phyloP scores from a whole-genome alignment of 805 yeast genomes.

The Sugiyamaella floridensis region DNA sequence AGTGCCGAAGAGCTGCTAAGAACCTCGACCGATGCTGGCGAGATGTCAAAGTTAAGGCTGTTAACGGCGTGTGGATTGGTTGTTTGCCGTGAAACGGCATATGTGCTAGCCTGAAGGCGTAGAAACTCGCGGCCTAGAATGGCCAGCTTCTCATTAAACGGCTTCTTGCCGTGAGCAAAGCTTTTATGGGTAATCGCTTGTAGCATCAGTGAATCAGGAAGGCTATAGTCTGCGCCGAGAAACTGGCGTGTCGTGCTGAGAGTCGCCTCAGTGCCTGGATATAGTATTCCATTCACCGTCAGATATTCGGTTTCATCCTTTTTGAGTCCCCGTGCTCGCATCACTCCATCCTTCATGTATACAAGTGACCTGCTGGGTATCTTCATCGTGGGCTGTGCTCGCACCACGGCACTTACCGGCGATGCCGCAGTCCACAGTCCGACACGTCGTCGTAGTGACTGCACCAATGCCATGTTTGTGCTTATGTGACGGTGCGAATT shows the following conservation, averaged over 20 bases:
- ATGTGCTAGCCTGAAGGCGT: constrained; percentile 20
- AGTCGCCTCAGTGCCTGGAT: constrained; percentile 47
- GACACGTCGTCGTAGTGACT: not conserved
- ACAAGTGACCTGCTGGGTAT: constrained; percentile 24
- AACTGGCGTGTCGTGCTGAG: constrained; percentile 44
- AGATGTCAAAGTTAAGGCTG: constrained; percentile 27
- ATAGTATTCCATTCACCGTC: constrained; percentile 45
- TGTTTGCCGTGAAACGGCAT: constrained; percentile 15
- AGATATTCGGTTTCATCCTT: constrained; percentile 58
- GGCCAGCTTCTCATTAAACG: constrained; percentile 81
- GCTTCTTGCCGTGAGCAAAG: constrained; percentile 83
- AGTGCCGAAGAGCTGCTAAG: constrained; percentile 25
- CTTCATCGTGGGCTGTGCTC: not conserved
- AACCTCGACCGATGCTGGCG: constrained; percentile 23
- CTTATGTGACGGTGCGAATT: not conserved
- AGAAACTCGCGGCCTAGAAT: constrained; percentile 44
- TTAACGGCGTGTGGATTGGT: constrained; percentile 19
- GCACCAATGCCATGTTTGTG: not conserved
- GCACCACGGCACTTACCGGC: not conserved
- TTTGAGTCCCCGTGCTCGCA: constrained; percentile 63
- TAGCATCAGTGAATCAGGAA: constrained; percentile 56
- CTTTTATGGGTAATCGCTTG: constrained; percentile 92
- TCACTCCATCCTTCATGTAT: constrained; percentile 36
- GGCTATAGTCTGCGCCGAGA: constrained; percentile 42
- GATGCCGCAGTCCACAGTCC: not conserved